Percentiles rank a stretch among this genome's conserved stretches.
Conservation (phyloP, 1,139 yeast genomes). For the Debaryomyces fabryi region DNA sequence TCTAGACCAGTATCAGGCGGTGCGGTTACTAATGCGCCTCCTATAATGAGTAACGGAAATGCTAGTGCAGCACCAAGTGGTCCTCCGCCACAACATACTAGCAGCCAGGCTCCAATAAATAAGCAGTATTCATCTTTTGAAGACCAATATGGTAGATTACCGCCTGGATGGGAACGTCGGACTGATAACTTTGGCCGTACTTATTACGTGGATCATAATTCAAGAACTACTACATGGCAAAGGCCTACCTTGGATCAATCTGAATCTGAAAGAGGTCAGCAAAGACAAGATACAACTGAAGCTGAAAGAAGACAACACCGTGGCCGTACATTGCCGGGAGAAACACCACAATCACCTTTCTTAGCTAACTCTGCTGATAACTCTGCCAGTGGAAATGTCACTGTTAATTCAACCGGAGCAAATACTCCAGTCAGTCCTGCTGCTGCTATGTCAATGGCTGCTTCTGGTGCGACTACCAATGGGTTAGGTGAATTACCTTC, state of each 20-base stretch:
- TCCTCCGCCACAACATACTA: constrained; percentile 12
- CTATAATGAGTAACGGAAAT: constrained; percentile 11
- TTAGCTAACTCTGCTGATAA: constrained; percentile 25
- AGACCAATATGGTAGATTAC: constrained; percentile 94
- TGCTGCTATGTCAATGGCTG: constrained; percentile 78
- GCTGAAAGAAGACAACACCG: constrained; percentile 90
- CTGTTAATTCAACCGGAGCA: constrained; percentile 49
- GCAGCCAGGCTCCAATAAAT: constrained; percentile 21
- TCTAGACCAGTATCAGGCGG: constrained; percentile 21
- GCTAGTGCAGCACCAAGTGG: constrained; percentile 15
- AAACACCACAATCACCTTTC: constrained; percentile 45
- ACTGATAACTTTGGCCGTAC: constrained; percentile 97
- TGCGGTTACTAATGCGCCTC: constrained; percentile 9
- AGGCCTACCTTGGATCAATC: constrained; percentile 81
- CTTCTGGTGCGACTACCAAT: constrained; percentile 90
- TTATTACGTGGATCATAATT: constrained; percentile 95
- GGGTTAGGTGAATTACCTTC: constrained; percentile 97
- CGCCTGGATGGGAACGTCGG: constrained; percentile 99
- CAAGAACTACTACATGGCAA: constrained; percentile 98
- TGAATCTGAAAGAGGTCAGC: constrained; percentile 66
- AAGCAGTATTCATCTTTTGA: constrained; percentile 90
- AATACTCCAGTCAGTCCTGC: constrained; percentile 61
- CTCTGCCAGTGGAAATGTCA: constrained; percentile 44
- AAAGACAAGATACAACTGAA: constrained; percentile 67
- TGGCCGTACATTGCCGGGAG: constrained; percentile 88